phyloP scores from a whole-genome alignment of 192 early-diverging fungal species.

The Allomyces macrogynus region DNA sequence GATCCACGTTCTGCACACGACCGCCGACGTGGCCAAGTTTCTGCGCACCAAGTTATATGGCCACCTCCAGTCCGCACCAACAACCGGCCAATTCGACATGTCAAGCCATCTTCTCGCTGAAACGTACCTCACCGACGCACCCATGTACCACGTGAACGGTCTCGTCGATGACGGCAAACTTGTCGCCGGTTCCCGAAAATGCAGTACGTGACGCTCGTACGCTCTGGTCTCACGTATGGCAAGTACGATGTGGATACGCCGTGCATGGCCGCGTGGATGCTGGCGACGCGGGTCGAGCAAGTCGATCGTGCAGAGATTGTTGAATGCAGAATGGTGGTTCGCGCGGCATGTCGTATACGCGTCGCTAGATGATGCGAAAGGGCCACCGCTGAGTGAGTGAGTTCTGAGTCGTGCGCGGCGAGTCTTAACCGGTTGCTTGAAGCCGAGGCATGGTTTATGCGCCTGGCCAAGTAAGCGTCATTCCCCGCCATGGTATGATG shows the following conservation, averaged over 20 bases:
- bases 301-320: no score
- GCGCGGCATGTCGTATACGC: constrained; percentile 4
- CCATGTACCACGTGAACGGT: constrained; percentile 24
- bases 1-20: constrained; percentile 1
- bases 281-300: constrained; percentile 2
- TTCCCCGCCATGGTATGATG: no score
- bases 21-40: background rate
- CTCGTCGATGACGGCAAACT: constrained; percentile 9
- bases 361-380: background rate
- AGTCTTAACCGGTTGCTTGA: no score
- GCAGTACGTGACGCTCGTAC: constrained; percentile 9
- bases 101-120: background rate
- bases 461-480: no score
- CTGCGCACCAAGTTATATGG: background rate
- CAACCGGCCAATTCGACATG: background rate
- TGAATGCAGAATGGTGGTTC: constrained; percentile 12
- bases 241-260: constrained; percentile 13
- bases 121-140: background rate
- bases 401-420: no score
- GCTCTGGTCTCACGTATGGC: constrained; percentile 6
- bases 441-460: no score
- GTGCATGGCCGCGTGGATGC: constrained; percentile 16
- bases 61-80: background rate
- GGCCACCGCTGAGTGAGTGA: no score
- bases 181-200: constrained; percentile 1